Evolutionary conservation across 2,329 filamentous ascomycete genomes (phyloP), one percentile per base, ranked within the genome.

Genomic region (Aspergillus fumigatiaffinis): DNA sequence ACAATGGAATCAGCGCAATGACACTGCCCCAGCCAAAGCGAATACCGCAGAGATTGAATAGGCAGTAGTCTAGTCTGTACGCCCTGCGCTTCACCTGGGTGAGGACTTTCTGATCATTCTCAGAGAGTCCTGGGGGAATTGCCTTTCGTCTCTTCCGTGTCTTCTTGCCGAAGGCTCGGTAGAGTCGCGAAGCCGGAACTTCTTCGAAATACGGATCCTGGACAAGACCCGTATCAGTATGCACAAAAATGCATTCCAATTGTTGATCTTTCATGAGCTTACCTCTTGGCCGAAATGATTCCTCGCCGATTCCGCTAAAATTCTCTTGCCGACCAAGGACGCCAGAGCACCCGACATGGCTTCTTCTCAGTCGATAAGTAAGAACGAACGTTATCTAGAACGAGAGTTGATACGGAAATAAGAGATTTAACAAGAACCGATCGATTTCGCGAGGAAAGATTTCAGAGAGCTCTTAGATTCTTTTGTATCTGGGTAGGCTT

Each of bases 181-280:
- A 77, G 46, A 89, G 79, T 61, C 86, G 83, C 8, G 89, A 90
- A 46, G 92, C 87, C 23, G 87, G 86, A 38, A 96, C 86, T 64
- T 86, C 82, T 73, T 96, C 91, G 68, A 92, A 96, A 77, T 92
- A 96, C 5, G 92, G 92, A 71, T 97, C 92, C 90, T 97, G 67
- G 29, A 10, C 52, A 52, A 50, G 29, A 51, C 28, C 47, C 17
- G 17, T 32, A 42, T 53, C 17, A 55, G 55, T 32, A 14, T 20
- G 35, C 47, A 10, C 26, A 20, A n/a, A 35, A 29, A 53, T 6
- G 1, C n/a, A 3, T 1, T 20, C 4, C 53, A 29, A 64, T 51
- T 17, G 12, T 38, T 20, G 32, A 46, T n/a, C 26, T 32, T 46
- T 50, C 61, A 57, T 23, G 17, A 6, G 54, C 62, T 64, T 62